Base-by-base conservation (phyloP, 1,284 basidiomycete genomes). In the Rhodotorula sp. region DNA sequence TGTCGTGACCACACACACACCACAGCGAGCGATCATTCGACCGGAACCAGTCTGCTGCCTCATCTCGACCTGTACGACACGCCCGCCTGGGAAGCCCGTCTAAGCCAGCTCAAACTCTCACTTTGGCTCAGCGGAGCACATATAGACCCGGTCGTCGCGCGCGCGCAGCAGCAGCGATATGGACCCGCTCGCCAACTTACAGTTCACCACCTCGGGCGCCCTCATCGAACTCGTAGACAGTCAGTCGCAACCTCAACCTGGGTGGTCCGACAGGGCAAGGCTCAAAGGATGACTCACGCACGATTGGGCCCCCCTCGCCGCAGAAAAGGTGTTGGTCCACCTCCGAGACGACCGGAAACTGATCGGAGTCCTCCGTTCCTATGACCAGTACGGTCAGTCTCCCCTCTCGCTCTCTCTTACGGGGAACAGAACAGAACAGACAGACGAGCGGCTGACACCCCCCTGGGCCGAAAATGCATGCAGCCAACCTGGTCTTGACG, bases 271-370 rank as follows among this genome's bases (percentile, higher is more conserved):
- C 28, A 28, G 28, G 28, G 28, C 28, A 28, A 3, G 28, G 28
- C 28, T 28, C 28, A 28, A 31, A n/a, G 6, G 34, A 23, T 21
- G 28, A 6, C 31, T 34, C 10, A 57, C 38, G 28, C 18, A 18
- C 55, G 55, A 2, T 16, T 4, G 26, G 43, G 3, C n/a, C 4
- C 19, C 15, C 10, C 0, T 5, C 34, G 12, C 16, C 23, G 70
- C 83, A 98, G 94, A 97, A 85, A 99, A 98, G 88, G 95, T 99
- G 87, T 86, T 99, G 67, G 95, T 98, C 65, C 88, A 98, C 77
- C 85, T 99, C 70, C 87, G 97, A 81, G 97, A 99, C 81, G 97
- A 97, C 64, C 86, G 94, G 78, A 99, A 98, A 82, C 86, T 98
- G 57, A 90, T 97, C 77, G 97, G 97, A 48, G 94, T 99, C 48